Conservation (phyloP, 805 yeast genomes). For the Ogataea allantospora region DNA sequence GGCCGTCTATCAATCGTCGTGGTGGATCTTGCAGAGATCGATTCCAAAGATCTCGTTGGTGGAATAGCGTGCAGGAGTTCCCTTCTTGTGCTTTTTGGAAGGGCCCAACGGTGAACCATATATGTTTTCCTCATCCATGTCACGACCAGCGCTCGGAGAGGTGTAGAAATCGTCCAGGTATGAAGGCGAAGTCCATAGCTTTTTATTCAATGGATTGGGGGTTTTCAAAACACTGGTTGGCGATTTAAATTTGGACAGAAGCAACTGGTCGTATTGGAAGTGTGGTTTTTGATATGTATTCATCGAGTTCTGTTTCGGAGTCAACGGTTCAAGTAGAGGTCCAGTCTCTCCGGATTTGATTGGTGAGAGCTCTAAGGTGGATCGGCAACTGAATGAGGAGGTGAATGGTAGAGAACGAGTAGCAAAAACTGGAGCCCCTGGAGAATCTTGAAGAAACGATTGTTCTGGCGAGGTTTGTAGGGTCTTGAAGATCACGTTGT, state of each 20-base stretch:
- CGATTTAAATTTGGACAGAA: slow-evolving; percentile 28
- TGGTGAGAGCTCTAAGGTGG: slow-evolving; percentile 64
- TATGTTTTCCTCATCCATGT: slow-evolving; percentile 30
- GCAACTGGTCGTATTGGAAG: slow-evolving; percentile 15
- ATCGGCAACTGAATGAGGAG: slow-evolving; percentile 64
- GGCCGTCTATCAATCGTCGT: slow-evolving; percentile 26
- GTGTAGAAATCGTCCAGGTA: slow-evolving; percentile 66
- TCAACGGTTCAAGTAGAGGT: slow-evolving; percentile 62
- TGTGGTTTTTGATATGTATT: slow-evolving; percentile 19
- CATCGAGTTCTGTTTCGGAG: slow-evolving; percentile 41
- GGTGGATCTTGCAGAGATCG: slow-evolving; percentile 44
- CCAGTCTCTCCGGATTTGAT: slow-evolving; percentile 57
- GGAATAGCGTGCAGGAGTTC: slow-evolving; percentile 28
- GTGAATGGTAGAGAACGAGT: slow-evolving; percentile 50
- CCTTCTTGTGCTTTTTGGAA: slow-evolving; percentile 20
- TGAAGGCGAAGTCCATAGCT: slow-evolving; percentile 64
- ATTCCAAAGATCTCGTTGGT: slow-evolving; percentile 56
- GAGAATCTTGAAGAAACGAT: slow-evolving; percentile 24
- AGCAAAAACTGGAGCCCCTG: slow-evolving; percentile 25
- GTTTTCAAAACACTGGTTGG: slow-evolving; percentile 26
- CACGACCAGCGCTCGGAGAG: slow-evolving; percentile 38
- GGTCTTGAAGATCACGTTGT: slow-evolving; percentile 28
- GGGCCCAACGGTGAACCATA: slow-evolving; percentile 38
- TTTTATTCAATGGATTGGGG: slow-evolving; percentile 37
- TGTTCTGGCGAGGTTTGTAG: slow-evolving; percentile 28